phyloP scores from a whole-genome alignment of 1,284 basidiomycete species.

The Pisolithus thermaeus region DNA sequence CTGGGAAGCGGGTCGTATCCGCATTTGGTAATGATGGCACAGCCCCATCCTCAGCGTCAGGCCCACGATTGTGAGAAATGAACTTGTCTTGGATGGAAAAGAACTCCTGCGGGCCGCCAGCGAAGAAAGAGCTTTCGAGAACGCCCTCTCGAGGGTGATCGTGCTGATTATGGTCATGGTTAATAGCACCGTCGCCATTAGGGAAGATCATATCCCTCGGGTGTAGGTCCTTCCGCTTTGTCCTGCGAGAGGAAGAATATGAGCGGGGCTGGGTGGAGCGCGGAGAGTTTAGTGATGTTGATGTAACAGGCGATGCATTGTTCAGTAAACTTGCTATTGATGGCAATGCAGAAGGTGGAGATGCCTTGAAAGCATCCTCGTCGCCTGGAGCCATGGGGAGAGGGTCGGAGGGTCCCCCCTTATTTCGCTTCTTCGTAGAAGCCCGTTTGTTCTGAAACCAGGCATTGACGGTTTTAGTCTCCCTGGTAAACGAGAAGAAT shows the following conservation, averaged over 20 bases:
- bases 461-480: conserved; percentile 75
- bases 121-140: conserved; percentile 29
- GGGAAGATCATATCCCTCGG: conserved; percentile 26
- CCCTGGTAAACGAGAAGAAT: conserved; percentile 39
- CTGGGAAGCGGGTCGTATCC: conserved; percentile 23
- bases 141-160: conserved; percentile 11
- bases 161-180: conserved; percentile 9
- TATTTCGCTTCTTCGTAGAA: conserved; percentile 68
- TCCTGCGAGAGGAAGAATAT: conserved; percentile 29
- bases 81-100: conserved; percentile 27
- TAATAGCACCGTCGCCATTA: conserved; percentile 7
- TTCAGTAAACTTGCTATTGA: conserved; percentile 43
- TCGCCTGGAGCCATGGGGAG: conserved; percentile 5
- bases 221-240: conserved; percentile 29
- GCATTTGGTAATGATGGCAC: conserved; percentile 24
- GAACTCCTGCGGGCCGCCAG: conserved; percentile 26
- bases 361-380: conserved; percentile 21
- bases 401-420: conserved; percentile 22
- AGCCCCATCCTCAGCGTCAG: conserved; percentile 23
- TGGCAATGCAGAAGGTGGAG: conserved; percentile 28
- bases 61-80: conserved; percentile 31
- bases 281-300: conserved; percentile 27
- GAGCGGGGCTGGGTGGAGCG: conserved; percentile 24
- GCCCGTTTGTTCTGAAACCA: conserved; percentile 84
- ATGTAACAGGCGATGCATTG: conserved; percentile 28